Evolutionary conservation across 208 protist species (phyloP), one percentile per base, ranked within the genome.

Genomic region (Spongospora subterranea): DNA sequence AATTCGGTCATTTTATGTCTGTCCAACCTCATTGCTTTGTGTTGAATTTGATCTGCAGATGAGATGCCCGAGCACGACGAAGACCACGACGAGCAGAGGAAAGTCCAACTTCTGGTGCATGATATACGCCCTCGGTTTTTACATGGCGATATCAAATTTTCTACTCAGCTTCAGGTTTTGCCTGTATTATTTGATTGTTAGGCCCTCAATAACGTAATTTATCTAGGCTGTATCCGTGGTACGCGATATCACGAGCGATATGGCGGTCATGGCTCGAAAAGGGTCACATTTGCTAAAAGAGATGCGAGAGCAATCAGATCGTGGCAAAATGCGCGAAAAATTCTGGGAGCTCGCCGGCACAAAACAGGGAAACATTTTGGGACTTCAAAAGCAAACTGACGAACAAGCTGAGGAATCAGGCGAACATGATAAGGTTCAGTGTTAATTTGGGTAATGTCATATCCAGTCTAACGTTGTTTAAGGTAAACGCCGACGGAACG

Each of bases 41-140:
- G 17, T 35, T 6, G n/a, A 82, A 82, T 6, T n/a, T 6, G 17
- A 39, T n/a, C 17, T n/a, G 6, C n/a, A 82, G 71, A n/a, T 35
- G 71, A 82, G 11, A 40, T 43, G 71, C 6, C 6, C 17, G 77
- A 50, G 29, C 43, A 24, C 13, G 91, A 93, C 24, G 60, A 88
- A 0, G 90, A 93, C 6, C 89, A 92, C 54, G 77, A 89, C 0
- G 77, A 89, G 38, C 88, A 93, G 88, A n/a, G 46, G 0, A 43
- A 91, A 0, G 92, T 96, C 45, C 93, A 97, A 60, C 41, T 97
- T 0, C 88, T 97, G 11, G 94, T 98, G 32, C 92, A 95, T 24
- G 95, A 98, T 88, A 91, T 94, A 0, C 91, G 94, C 40, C 97
- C 97, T 40, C 96, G 95, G 0, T 98, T 98, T 90, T 93, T 98